Evolutionary conservation across 768 basidiomycete genomes (phyloP).

Genomic region (Russula sp.): DNA sequence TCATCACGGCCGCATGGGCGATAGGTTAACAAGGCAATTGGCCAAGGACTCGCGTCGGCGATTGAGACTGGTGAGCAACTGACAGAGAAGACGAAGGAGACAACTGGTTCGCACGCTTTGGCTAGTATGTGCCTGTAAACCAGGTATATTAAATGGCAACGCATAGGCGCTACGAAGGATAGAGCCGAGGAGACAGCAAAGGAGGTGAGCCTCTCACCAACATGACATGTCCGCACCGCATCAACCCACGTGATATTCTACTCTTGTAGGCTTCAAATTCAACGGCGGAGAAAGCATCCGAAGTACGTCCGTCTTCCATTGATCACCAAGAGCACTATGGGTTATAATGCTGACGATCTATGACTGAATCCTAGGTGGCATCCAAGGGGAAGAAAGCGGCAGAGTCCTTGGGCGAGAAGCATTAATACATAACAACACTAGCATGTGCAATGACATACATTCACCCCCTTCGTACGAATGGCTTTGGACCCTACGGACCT

Average conservation of each 20-base stretch:
- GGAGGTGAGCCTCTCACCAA: background rate
- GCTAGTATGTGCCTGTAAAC: too few relatives aligned
- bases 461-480: too few relatives aligned
- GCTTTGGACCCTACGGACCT: too few relatives aligned
- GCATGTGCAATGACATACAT: background rate
- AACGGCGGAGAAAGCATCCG: conserved; percentile 7
- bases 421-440: background rate
- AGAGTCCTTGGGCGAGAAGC: background rate
- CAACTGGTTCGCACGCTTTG: conserved; percentile 6
- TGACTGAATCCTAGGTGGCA: background rate
- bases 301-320: background rate
- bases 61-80: conserved; percentile 16
- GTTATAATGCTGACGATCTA: background rate
- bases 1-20: background rate
- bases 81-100: conserved; percentile 19
- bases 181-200: background rate
- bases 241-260: background rate
- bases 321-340: background rate
- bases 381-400: conserved; percentile 4
- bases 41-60: conserved; percentile 16
- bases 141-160: background rate
- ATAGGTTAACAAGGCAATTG: conserved; percentile 19
- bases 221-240: background rate
- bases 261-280: background rate
- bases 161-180: conserved; percentile 10